Evolutionary conservation across 2,329 filamentous ascomycete species (phyloP).

Genomic region (Dactylellina cionopaga): DNA sequence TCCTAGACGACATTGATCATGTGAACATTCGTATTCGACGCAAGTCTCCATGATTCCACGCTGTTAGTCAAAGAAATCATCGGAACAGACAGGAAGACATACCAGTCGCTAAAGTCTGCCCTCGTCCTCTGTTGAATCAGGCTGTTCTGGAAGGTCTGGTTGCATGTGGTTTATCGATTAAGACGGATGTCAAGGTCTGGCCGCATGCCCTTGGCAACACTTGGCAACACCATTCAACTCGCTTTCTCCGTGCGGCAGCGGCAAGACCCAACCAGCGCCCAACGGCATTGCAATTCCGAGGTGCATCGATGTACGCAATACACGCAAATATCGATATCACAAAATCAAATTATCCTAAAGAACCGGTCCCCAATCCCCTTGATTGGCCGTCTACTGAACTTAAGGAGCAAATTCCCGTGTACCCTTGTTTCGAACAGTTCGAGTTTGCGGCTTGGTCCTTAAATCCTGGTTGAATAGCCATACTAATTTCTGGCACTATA

Average conservation of each 20-base stretch:
- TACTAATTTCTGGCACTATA: too few relatives aligned
- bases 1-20: conserved; percentile 6
- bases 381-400: too few relatives aligned
- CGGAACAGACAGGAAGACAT: not conserved
- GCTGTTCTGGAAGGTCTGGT: conserved; percentile 21
- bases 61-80: not conserved
- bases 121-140: not conserved
- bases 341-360: not conserved
- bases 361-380: too few relatives aligned
- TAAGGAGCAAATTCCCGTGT: too few relatives aligned
- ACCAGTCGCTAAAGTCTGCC: not conserved
- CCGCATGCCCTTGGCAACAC: conserved; percentile 11
- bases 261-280: not conserved
- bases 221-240: too few relatives aligned
- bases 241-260: not conserved
- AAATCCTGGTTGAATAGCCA: too few relatives aligned
- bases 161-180: conserved; percentile 29
- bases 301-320: not conserved
- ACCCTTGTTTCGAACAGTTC: too few relatives aligned
- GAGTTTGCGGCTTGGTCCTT: too few relatives aligned
- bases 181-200: conserved; percentile 7
- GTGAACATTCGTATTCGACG: conserved; percentile 3
- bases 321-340: not conserved
- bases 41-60: conserved; percentile 6
- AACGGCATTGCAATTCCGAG: not conserved